Conservation (phyloP, 768 basidiomycete genomes). For the Hebeloma cylindrosporum region DNA sequence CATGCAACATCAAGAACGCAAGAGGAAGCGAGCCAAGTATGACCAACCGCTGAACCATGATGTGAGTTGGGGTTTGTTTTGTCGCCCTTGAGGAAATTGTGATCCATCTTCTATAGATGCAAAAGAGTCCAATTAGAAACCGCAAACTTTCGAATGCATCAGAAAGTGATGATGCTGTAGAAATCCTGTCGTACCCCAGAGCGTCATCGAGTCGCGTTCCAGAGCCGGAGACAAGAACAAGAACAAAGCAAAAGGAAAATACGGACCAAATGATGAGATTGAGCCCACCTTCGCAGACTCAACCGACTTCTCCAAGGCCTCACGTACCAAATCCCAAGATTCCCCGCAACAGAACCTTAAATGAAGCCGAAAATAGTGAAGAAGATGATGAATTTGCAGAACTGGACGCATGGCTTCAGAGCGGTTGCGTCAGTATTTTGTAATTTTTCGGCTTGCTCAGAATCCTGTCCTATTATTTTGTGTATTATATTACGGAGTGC, state of each 20-base stretch:
- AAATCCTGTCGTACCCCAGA: slow-evolving; percentile 16
- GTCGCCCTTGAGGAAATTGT: too few species aligned
- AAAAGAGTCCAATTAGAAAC: too few species aligned
- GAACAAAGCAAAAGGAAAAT: neutral
- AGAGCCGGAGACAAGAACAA: too few species aligned
- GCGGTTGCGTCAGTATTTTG: slow-evolving; percentile 59
- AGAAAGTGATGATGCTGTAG: slow-evolving; percentile 20
- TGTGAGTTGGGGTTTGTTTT: too few species aligned
- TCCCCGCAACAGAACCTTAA: too few species aligned
- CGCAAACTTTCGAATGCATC: slow-evolving; percentile 19
- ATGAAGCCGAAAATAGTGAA: neutral
- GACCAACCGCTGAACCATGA: too few species aligned
- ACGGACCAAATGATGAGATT: too few species aligned
- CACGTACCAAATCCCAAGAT: neutral
- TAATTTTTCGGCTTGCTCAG: slow-evolving; percentile 12
- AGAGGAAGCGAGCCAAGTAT: neutral
- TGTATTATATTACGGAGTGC: slow-evolving; percentile 9
- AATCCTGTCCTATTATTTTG: slow-evolving; percentile 2
- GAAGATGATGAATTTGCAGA: slow-evolving; percentile 57
- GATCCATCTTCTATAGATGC: too few species aligned
- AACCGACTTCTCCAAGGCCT: too few species aligned
- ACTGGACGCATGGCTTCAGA: slow-evolving; percentile 68
- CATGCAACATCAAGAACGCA: too few species aligned
- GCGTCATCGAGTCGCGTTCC: too few species aligned
- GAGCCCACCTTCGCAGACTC: too few species aligned